Base-by-base conservation (phyloP, 768 basidiomycete species). In the Mycena pura region DNA sequence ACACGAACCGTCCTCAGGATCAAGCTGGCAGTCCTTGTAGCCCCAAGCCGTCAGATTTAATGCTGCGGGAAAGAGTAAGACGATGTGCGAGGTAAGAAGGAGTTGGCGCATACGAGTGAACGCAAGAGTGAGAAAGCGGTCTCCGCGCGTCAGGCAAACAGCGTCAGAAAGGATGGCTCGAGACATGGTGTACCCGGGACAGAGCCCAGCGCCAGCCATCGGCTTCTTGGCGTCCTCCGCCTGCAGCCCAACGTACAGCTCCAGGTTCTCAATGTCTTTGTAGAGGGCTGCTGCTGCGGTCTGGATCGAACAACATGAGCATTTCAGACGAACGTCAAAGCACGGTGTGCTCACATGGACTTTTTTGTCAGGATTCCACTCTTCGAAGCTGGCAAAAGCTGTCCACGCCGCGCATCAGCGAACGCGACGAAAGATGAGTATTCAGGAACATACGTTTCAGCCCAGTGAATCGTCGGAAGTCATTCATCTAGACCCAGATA, bases 141-240 rank as follows among this genome's bases (percentile, higher is more conserved):
- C 93, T 7, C 93, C 92, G 29, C 92, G 85, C 28, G 84, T 85
- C 57, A 94, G 78, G 62, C 82, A 86, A 31, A 93, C 87, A 2
- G 91, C 92, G 70, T 93, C 91, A 11, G 87, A 81, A 14, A 95
- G 78, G 64, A 95, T 94, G n/a, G 91, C 90, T 40, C 93, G 82
- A 7, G 91, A 91, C 63, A 92, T 89, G 6, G 93, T 93, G 76
- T 87, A 93, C 24, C 91, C 90, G 5, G 91, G 91, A 71, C 91
- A 93, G 5, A 93, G 70, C 11, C 92, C 92, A 6, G 90, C 87
- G 7, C 91, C 93, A 1, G 86, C 82, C 22, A 80, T 79, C 6
- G 86, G 83, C 3, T 67, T 62, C 69, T 93, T 93, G 3, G 89
- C 69, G 65, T 92, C 80, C 71, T 94, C 92, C 6, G 90, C 89